Evolutionary conservation across 129 eudicot species (phyloP).

Genomic region (Escallonia rubra): DNA sequence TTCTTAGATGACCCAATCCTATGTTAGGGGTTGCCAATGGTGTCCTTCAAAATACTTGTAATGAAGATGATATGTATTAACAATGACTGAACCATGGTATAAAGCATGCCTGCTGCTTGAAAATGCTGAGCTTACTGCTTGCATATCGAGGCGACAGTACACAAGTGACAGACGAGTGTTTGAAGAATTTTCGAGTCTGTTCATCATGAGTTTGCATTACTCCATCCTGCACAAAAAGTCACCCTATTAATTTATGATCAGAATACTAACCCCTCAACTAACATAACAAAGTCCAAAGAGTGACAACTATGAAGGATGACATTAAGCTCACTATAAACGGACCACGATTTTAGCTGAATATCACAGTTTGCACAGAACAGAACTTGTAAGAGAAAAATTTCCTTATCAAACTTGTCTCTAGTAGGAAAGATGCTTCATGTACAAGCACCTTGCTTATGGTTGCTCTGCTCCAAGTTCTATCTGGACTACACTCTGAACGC

Average conservation of each 20-base stretch:
- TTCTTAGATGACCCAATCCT: too few species aligned
- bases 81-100: constrained; percentile 16
- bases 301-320: neutral
- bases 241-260: neutral
- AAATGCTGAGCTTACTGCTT: constrained; percentile 83
- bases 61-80: constrained; percentile 7
- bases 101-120: constrained; percentile 87
- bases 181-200: constrained; percentile 71
- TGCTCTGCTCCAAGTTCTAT: too few species aligned
- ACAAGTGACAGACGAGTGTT: constrained; percentile 85
- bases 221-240: constrained; percentile 51
- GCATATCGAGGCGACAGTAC: constrained; percentile 78
- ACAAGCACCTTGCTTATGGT: too few species aligned
- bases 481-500: too few species aligned
- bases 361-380: too few species aligned
- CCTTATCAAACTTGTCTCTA: too few species aligned
- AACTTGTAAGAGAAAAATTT: too few species aligned
- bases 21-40: too few species aligned
- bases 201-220: constrained; percentile 92
- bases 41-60: neutral
- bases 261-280: neutral
- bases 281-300: neutral
- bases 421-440: too few species aligned
- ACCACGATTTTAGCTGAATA: too few species aligned
- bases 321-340: neutral